Conservation (phyloP, 179 eudicot species). For the Amaranthus tricolor region DNA sequence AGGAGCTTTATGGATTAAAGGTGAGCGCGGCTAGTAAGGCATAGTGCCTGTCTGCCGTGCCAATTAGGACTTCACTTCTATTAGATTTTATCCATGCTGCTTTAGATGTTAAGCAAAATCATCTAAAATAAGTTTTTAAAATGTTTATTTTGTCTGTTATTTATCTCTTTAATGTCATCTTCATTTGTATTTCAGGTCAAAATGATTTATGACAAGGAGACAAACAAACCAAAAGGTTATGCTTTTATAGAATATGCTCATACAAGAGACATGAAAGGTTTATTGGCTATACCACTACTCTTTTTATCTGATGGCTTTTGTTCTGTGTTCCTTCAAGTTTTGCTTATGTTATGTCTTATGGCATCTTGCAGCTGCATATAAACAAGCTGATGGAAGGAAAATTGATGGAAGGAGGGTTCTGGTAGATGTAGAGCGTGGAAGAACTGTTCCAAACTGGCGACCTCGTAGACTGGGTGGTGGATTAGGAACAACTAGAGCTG, state of each 20-base stretch:
- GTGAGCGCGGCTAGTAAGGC: constrained; percentile 99
- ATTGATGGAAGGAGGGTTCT: constrained; percentile 94
- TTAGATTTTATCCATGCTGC: constrained; percentile 17
- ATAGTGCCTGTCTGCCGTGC: constrained; percentile 93
- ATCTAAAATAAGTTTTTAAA: neutral
- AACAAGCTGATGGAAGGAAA: constrained; percentile 95
- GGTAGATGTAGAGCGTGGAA: constrained; percentile 99
- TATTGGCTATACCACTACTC: neutral
- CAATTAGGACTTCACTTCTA: constrained; percentile 54
- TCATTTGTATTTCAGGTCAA: constrained; percentile 57
- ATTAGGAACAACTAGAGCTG: constrained; percentile 88
- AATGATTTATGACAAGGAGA: constrained; percentile 63
- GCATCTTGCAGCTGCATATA: constrained; percentile 73
- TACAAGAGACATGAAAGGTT: constrained; percentile 97
- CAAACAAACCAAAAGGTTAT: constrained; percentile 92
- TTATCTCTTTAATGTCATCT: constrained; percentile 6
- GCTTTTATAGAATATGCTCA: constrained; percentile 92
- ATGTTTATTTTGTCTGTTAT: neutral
- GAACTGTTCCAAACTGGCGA: constrained; percentile 99
- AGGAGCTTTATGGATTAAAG: constrained; percentile 70
- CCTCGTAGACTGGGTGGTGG: constrained; percentile 99
- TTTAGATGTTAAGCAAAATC: constrained; percentile 20
- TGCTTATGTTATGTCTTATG: neutral
- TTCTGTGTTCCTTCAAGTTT: neutral
- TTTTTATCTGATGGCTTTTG: neutral